Evolutionary conservation across 2,329 filamentous ascomycete genomes (phyloP).

Genomic region (Westerdykella ornata): DNA sequence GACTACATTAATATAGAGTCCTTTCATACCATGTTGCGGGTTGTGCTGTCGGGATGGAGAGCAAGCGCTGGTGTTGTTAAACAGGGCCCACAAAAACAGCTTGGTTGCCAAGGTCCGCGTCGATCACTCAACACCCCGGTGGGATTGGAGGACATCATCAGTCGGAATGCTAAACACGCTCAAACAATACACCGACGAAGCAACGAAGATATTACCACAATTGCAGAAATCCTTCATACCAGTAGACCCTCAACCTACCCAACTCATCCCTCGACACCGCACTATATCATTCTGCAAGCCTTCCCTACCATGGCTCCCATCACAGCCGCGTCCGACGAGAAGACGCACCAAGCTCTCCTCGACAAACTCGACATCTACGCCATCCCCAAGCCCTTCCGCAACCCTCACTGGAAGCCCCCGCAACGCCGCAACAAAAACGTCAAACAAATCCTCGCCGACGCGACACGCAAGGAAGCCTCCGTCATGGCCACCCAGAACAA

Average conservation of each 20-base stretch:
- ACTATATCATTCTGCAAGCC: neutral
- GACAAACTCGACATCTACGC: slow-evolving; percentile 87
- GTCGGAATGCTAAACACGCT: too few species aligned
- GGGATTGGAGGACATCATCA: too few species aligned
- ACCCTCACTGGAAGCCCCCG: slow-evolving; percentile 81
- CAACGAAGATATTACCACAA: too few species aligned
- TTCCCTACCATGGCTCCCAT: slow-evolving; percentile 49
- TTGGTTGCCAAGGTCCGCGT: slow-evolving; percentile 12
- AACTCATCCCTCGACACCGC: too few species aligned
- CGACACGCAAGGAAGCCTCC: slow-evolving; percentile 82
- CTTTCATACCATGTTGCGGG: slow-evolving; percentile 22
- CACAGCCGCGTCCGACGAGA: slow-evolving; percentile 67
- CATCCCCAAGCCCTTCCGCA: slow-evolving; percentile 83
- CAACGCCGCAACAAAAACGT: slow-evolving; percentile 98
- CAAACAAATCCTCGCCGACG: slow-evolving; percentile 90
- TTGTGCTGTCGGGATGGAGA: slow-evolving; percentile 3
- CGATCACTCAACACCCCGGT: too few species aligned
- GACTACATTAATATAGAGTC: neutral
- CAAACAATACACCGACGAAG: too few species aligned
- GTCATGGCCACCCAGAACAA: slow-evolving; percentile 75
- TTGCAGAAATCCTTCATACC: too few species aligned
- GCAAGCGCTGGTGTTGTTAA: slow-evolving; percentile 19
- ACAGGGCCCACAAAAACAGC: slow-evolving; percentile 23
- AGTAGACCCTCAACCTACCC: too few species aligned
- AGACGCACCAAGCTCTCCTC: slow-evolving; percentile 73